Evolutionary conservation across 768 basidiomycete genomes (phyloP), one percentile per base, ranked within the genome.

Genomic region (Tulasnella sp.): DNA sequence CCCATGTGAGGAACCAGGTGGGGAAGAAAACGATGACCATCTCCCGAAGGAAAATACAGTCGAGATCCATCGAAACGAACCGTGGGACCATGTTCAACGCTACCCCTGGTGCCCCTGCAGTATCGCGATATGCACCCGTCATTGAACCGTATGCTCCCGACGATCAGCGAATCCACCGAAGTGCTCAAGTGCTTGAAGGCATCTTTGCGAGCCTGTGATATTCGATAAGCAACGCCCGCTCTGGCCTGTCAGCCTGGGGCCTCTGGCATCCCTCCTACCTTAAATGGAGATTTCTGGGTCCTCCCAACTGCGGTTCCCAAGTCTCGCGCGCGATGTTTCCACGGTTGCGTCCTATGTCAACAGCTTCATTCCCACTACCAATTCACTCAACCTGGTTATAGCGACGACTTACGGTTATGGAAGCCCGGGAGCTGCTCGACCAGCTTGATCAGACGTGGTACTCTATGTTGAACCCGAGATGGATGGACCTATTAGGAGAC

Each of bases 1-100:
- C 84, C 97, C 97, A 98, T 2, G 95, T 94, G 46, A 98, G 39
- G 74, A 95, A 81, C 97, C 95, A 99, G 83, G 98, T 94, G 31
- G 98, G 97, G 8, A 97, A 82, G 84, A 98, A 88, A 34, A 96
- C 86, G 81, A 91, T 89, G 74, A 91, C 84, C 90, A 98, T 93
- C 88, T 98, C 91, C 74, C 92, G 90, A 12, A 87, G 82, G 81
- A 94, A 98, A 77, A n/a, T n/a, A n/a, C n/a, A n/a, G n/a, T n/a
- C n/a, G n/a, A n/a, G n/a, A n/a, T n/a, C n/a, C n/a, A n/a, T n/a
- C 18, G 58, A 62, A 62, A 27, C 58, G 46, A 48, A 48, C 46
- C 46, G 46, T 21, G 46, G 14, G 46, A 48, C 46, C 46, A 16
- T 21, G 46, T 14, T 5, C 40, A 5, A 40, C 40, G 40, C 40